phyloP scores from a whole-genome alignment of 768 basidiomycete genomes.

The Lactarius trivialis region DNA sequence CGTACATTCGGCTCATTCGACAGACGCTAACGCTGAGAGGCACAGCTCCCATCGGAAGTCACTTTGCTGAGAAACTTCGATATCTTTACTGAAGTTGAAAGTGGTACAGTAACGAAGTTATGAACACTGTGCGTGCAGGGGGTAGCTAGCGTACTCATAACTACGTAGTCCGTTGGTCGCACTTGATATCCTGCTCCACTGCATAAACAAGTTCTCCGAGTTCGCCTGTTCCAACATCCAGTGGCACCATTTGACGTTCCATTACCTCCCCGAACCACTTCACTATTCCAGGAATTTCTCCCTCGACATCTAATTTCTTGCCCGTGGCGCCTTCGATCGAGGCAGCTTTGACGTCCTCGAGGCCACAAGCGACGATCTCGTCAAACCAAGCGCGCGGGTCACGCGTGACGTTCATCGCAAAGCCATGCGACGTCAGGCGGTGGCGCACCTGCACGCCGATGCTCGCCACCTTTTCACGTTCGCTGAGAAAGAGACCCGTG shows the following conservation, averaged over 20 bases:
- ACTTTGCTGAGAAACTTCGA: slow-evolving; percentile 57
- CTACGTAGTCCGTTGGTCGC: slow-evolving; percentile 16
- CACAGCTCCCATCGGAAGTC: slow-evolving; percentile 46
- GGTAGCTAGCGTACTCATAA: neutral
- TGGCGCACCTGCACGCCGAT: slow-evolving; percentile 97
- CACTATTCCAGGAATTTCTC: slow-evolving; percentile 45
- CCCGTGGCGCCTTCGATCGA: slow-evolving; percentile 49
- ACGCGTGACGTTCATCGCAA: slow-evolving; percentile 81
- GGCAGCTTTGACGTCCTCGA: slow-evolving; percentile 74
- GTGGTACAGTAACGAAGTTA: neutral
- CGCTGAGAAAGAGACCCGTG: slow-evolving; percentile 84
- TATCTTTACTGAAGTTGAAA: slow-evolving; percentile 46
- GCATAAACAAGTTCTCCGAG: slow-evolving; percentile 25
- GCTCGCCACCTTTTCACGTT: slow-evolving; percentile 82
- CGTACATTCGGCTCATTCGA: neutral
- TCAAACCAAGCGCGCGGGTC: slow-evolving; percentile 86
- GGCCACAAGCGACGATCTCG: slow-evolving; percentile 83
- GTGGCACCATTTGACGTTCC: slow-evolving; percentile 28
- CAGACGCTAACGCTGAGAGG: neutral
- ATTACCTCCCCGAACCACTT: slow-evolving; percentile 28
- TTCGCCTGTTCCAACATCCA: slow-evolving; percentile 25
- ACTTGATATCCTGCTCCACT: slow-evolving; percentile 24
- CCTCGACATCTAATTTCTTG: slow-evolving; percentile 36
- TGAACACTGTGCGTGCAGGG: neutral
- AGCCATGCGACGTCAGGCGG: slow-evolving; percentile 90